Evolutionary conservation across 345 rosid genomes (phyloP).

Genomic region (Aethionema arabicum): DNA sequence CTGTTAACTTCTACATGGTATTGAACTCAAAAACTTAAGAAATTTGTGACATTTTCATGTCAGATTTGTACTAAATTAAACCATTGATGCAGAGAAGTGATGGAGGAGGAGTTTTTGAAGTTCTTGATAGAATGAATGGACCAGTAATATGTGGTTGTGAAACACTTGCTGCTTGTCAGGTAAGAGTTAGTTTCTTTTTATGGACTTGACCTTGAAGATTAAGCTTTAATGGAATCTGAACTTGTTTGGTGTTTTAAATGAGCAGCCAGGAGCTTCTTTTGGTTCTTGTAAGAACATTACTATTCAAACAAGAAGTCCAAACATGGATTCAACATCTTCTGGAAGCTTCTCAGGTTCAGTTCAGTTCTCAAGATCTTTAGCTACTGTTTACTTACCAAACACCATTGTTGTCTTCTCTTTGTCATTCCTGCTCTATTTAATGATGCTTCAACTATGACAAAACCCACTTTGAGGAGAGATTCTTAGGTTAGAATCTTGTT

Average conservation of each 20-base stretch:
- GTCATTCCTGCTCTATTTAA: conserved; percentile 38
- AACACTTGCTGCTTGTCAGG: conserved; percentile 84
- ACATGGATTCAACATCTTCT: conserved; percentile 38
- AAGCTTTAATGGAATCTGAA: conserved; percentile 12
- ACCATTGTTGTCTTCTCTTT: conserved; percentile 35
- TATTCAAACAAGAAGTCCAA: conserved; percentile 51
- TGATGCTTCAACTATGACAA: conserved; percentile 42
- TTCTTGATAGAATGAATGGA: conserved; percentile 84
- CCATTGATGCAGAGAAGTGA: conserved; percentile 71
- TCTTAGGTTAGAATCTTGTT: conserved; percentile 25
- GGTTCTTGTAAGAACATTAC: conserved; percentile 81
- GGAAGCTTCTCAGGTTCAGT: conserved; percentile 91
- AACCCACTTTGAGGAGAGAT: conserved; percentile 29
- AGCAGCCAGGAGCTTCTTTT: conserved; percentile 82
- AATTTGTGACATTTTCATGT: neutral
- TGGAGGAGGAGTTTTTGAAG: conserved; percentile 91
- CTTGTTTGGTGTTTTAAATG: conserved; percentile 18
- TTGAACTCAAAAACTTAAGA: neutral
- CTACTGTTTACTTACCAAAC: conserved; percentile 42
- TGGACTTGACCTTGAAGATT: neutral
- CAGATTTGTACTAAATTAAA: neutral
- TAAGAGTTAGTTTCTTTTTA: conserved; percentile 32
- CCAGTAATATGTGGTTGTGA: conserved; percentile 76
- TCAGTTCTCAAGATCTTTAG: conserved; percentile 67
- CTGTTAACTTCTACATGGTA: conserved; percentile 98